Conservation (phyloP, 2,329 filamentous ascomycete genomes). For the Aspergillus sp. region DNA sequence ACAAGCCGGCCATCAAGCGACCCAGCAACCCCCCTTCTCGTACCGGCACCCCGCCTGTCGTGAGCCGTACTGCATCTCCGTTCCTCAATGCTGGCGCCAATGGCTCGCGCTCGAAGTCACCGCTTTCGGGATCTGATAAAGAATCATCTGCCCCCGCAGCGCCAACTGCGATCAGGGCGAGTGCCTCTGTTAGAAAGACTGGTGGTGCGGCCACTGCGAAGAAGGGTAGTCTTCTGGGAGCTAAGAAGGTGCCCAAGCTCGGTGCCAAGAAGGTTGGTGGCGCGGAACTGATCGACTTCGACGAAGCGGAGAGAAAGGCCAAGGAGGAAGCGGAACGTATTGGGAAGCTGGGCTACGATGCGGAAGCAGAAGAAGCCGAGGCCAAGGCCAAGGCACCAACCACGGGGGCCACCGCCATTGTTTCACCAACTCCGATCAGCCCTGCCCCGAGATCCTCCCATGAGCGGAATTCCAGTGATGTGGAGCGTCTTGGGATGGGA, state of each 20-base stretch:
- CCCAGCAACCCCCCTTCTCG: constrained; percentile 91
- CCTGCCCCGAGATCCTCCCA: constrained; percentile 57
- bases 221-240: constrained; percentile 81
- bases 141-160: constrained; percentile 51
- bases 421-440: constrained; percentile 74
- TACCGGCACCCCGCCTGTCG: constrained; percentile 78
- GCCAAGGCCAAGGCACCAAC: constrained; percentile 37
- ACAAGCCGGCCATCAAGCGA: constrained; percentile 94
- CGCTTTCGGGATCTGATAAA: constrained; percentile 61
- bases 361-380: constrained; percentile 68
- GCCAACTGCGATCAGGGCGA: constrained; percentile 68
- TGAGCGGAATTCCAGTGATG: constrained; percentile 66
- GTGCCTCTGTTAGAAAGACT: constrained; percentile 78
- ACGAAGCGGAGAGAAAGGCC: constrained; percentile 94
- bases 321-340: constrained; percentile 97
- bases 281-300: constrained; percentile 83
- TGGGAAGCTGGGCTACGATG: constrained; percentile 92
- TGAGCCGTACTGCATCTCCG: constrained; percentile 81
- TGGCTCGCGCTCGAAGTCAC: constrained; percentile 77
- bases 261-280: constrained; percentile 86
- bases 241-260: constrained; percentile 79
- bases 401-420: constrained; percentile 60
- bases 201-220: constrained; percentile 63
- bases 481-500: constrained; percentile 89
- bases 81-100: constrained; percentile 73